Base-by-base conservation (phyloP, 2,329 filamentous ascomycete species). In the Claviceps cyperi region DNA sequence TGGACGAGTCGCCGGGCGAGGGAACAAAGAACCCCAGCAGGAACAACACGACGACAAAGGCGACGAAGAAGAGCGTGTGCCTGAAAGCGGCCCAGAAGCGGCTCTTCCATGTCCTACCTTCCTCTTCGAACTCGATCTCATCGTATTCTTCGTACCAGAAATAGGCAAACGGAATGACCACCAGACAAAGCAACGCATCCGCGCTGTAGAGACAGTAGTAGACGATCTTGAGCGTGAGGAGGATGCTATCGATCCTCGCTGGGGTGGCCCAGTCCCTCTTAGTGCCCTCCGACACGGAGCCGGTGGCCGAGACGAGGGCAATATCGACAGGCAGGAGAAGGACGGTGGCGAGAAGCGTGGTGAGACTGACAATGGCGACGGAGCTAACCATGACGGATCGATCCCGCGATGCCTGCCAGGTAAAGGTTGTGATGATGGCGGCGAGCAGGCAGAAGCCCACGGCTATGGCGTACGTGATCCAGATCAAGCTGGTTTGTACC, bases 71-170 rank as follows among this genome's bases (percentile, higher is more conserved):
- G 47, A 90, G 69, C 0, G 92, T 96, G 69, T 96, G 97, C 68
- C 94, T 95, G 63, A 86, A 72, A 4, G 92, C 88, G n/a, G 82
- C 82, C 77, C 82, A 83, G 53, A 97, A 76, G 50, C 88, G 78
- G 60, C 80, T 77, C 6, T 74, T 75, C 52, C 84, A 66, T 2
- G 84, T 84, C 63, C 90, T 83, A 32, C 78, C 80, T 35, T 87
- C 86, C 59, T 94, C 86, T 59, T 94, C 86, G 36, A 83, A 77
- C 53, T 89, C 89, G 19, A 91, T 83, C 68, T 96, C 89, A 60
- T 96, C 91, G 57, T 94, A 94, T 66, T 97, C 92, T 65, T 98
- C 92, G 61, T 94, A 92, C 81, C 85, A 96, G 65, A 98, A 98
- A 71, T 98, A 98, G 46, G 90, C 84, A 63, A 98, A 98, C 0